phyloP scores from a whole-genome alignment of 2,329 filamentous ascomycete species.

The Apiospora rasikravindrae region DNA sequence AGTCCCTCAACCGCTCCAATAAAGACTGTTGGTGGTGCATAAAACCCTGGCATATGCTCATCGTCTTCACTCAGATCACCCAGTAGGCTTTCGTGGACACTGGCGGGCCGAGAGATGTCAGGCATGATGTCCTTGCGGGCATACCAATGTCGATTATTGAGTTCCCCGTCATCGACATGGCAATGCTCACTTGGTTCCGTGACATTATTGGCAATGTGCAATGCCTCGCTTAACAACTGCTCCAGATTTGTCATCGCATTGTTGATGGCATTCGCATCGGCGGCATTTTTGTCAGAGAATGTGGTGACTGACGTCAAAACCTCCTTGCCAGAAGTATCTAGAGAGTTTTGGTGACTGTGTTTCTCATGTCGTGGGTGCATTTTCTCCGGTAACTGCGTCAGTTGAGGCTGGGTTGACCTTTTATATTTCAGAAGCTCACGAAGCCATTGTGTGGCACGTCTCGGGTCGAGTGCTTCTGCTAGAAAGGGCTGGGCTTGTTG shows the following conservation, averaged over 20 bases:
- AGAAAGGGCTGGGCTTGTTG: slow-evolving; percentile 22
- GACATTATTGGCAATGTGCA: slow-evolving; percentile 49
- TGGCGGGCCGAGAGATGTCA: slow-evolving; percentile 22
- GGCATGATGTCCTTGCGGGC: background rate
- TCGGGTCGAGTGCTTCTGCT: slow-evolving; percentile 27
- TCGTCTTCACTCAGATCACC: slow-evolving; percentile 27
- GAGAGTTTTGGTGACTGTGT: slow-evolving; percentile 28
- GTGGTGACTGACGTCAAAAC: slow-evolving; percentile 31
- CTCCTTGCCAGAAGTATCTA: slow-evolving; percentile 22
- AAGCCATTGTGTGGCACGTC: slow-evolving; percentile 35
- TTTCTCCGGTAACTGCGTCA: slow-evolving; percentile 36
- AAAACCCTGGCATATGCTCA: slow-evolving; percentile 14
- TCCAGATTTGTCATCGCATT: slow-evolving; percentile 46
- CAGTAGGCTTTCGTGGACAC: slow-evolving; percentile 28
- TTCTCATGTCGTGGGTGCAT: slow-evolving; percentile 29
- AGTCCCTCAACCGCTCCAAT: slow-evolving; percentile 25
- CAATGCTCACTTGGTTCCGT: slow-evolving; percentile 35
- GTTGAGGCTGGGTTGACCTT: slow-evolving; percentile 23
- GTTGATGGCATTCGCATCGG: slow-evolving; percentile 32
- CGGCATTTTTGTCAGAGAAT: slow-evolving; percentile 33
- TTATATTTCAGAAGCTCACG: slow-evolving; percentile 34
- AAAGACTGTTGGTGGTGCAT: slow-evolving; percentile 23
- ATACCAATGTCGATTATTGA: background rate
- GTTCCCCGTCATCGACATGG: slow-evolving; percentile 32
- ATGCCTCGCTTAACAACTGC: slow-evolving; percentile 51